phyloP scores from a whole-genome alignment of 2,329 filamentous ascomycete genomes.

The Aspergillus arachidicola region DNA sequence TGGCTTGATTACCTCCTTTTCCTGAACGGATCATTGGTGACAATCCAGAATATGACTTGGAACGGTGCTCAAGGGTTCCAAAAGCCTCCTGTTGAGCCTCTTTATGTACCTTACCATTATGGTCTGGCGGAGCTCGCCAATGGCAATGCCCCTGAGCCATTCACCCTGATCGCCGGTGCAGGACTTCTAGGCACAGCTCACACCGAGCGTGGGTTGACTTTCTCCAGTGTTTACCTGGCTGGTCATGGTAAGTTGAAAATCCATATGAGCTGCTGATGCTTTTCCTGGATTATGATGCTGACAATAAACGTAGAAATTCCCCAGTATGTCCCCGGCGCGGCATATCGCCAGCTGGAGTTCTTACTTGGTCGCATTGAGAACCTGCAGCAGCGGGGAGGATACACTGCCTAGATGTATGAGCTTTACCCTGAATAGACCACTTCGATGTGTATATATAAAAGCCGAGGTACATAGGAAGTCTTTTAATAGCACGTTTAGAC shows the following conservation, averaged over 20 bases:
- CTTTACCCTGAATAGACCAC: not conserved
- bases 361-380: constrained; percentile 66
- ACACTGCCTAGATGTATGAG: constrained; percentile 11
- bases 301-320: constrained; percentile 56
- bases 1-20: constrained; percentile 69
- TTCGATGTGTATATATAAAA: not conserved
- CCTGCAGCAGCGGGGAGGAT: constrained; percentile 8
- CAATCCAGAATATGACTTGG: constrained; percentile 83
- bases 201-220: constrained; percentile 76
- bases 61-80: constrained; percentile 72
- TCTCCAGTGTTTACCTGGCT: constrained; percentile 62
- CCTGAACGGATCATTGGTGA: constrained; percentile 69
- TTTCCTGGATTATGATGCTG: constrained; percentile 58
- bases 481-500: not conserved
- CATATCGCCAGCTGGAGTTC: constrained; percentile 75
- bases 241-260: constrained; percentile 56
- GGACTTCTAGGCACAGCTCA: constrained; percentile 72
- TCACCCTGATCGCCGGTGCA: constrained; percentile 51
- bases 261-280: not conserved
- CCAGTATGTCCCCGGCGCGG: constrained; percentile 68
- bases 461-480: not conserved
- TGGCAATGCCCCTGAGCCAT: constrained; percentile 46
- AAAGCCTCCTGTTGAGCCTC: constrained; percentile 59
- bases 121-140: constrained; percentile 31
- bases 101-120: constrained; percentile 69